Percentiles rank a stretch among this genome's conserved stretches.
Conservation (phyloP, 371 early-diverging fungal genomes). For the Mortierella sp. region DNA sequence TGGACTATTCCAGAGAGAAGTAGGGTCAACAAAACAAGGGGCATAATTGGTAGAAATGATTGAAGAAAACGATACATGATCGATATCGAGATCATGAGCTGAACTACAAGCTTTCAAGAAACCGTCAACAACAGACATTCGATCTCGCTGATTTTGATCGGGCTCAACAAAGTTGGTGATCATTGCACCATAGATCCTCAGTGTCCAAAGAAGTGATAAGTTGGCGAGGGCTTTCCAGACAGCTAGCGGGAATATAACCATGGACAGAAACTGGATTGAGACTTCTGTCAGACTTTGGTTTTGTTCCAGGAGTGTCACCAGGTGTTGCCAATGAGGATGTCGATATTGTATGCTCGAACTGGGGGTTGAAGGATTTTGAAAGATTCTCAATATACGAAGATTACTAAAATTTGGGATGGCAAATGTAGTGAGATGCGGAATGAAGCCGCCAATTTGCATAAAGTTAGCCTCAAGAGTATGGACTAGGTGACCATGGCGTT, state of each 20-base stretch:
- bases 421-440: neutral
- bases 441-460: neutral
- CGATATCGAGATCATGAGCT: neutral
- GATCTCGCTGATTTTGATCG: neutral
- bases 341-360: neutral
- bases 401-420: neutral
- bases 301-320: neutral
- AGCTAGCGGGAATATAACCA: neutral
- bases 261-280: neutral
- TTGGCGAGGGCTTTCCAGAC: neutral
- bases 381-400: neutral
- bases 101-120: neutral
- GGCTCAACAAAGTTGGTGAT: neutral
- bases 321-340: neutral
- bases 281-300: neutral
- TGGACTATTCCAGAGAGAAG: slow-evolving; percentile 4
- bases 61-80: neutral
- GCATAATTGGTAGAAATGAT: neutral
- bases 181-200: neutral
- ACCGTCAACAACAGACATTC: neutral
- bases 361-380: neutral
- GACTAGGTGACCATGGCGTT: neutral
- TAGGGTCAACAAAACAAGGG: neutral
- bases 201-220: neutral
- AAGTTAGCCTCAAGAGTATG: neutral